phyloP scores from a whole-genome alignment of 148 eudicot species.

The Mesembryanthemum crystallinum region DNA sequence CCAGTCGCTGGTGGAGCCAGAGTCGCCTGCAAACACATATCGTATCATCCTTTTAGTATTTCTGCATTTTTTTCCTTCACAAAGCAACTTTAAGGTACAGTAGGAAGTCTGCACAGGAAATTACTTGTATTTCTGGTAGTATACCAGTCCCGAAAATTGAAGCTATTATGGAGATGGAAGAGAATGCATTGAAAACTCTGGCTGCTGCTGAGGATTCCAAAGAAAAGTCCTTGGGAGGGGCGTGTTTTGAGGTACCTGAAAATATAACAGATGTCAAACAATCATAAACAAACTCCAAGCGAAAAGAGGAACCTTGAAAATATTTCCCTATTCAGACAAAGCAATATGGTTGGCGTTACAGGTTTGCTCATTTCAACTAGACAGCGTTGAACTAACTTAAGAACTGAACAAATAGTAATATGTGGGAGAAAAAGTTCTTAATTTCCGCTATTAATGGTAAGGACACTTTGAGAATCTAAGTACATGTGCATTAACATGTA shows the following conservation, averaged over 20 bases:
- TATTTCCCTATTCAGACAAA: not conserved
- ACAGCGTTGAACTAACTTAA: not conserved
- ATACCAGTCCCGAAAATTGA: slow-evolving; percentile 92
- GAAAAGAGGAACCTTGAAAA: not conserved
- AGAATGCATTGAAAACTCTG: slow-evolving; percentile 71
- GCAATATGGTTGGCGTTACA: too few species aligned
- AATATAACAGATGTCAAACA: not conserved
- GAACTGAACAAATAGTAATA: too few species aligned
- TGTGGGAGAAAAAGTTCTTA: too few species aligned
- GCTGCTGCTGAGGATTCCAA: slow-evolving; percentile 44
- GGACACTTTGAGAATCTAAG: too few species aligned
- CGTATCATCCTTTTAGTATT: not conserved
- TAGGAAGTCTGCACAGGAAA: not conserved
- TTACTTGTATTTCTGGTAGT: slow-evolving; percentile 94
- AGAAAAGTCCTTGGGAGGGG: slow-evolving; percentile 72
- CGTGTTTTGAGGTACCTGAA: slow-evolving; percentile 56
- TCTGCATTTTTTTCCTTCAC: not conserved
- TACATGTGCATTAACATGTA: too few species aligned
- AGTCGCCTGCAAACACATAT: slow-evolving; percentile 60
- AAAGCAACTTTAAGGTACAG: not conserved
- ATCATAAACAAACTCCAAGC: not conserved
- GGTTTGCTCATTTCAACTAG: too few species aligned
- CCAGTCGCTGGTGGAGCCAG: slow-evolving; percentile 94
- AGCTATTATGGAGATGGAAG: slow-evolving; percentile 92
- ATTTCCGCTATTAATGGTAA: too few species aligned